Evolutionary conservation across 2,329 filamentous ascomycete genomes (phyloP).

Genomic region (Sarocladium oryzae): DNA sequence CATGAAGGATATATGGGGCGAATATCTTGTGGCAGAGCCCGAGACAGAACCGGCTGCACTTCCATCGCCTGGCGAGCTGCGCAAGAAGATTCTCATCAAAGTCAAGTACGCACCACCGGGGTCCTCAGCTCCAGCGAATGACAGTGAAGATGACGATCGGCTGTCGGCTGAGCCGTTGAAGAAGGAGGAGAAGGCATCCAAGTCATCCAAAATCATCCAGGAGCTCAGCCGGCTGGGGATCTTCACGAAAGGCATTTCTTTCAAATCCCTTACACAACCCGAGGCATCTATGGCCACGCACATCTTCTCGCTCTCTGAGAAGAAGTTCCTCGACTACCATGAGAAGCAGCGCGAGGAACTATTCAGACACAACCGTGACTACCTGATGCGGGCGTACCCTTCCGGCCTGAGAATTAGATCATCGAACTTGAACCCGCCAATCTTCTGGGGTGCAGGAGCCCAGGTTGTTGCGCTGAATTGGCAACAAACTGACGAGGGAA

Average conservation of each 20-base stretch:
- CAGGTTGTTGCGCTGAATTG: slow-evolving; percentile 92
- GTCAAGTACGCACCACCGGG: slow-evolving; percentile 60
- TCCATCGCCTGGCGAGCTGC: slow-evolving; percentile 63
- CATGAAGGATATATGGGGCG: slow-evolving; percentile 79
- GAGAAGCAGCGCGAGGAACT: slow-evolving; percentile 45
- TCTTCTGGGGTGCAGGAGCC: slow-evolving; percentile 83
- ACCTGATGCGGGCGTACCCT: slow-evolving; percentile 83
- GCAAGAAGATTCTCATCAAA: slow-evolving; percentile 76
- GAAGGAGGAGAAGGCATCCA: slow-evolving; percentile 37
- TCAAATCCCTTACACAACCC: slow-evolving; percentile 70
- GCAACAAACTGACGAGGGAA: slow-evolving; percentile 84
- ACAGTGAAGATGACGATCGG: slow-evolving; percentile 29
- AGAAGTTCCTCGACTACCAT: slow-evolving; percentile 55
- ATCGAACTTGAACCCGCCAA: slow-evolving; percentile 77
- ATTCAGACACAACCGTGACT: slow-evolving; percentile 76
- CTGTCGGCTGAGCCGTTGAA: slow-evolving; percentile 27
- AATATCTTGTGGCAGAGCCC: slow-evolving; percentile 55
- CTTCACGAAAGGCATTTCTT: slow-evolving; percentile 78
- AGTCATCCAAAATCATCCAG: slow-evolving; percentile 61
- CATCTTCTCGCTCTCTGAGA: slow-evolving; percentile 63
- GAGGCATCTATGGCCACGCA: slow-evolving; percentile 59
- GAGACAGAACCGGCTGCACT: slow-evolving; percentile 43
- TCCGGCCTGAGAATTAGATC: slow-evolving; percentile 75
- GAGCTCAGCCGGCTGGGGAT: slow-evolving; percentile 69
- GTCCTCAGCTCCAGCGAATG: slow-evolving; percentile 24